Conservation (phyloP, 306 rosid genomes). For the Luffa acutangula region DNA sequence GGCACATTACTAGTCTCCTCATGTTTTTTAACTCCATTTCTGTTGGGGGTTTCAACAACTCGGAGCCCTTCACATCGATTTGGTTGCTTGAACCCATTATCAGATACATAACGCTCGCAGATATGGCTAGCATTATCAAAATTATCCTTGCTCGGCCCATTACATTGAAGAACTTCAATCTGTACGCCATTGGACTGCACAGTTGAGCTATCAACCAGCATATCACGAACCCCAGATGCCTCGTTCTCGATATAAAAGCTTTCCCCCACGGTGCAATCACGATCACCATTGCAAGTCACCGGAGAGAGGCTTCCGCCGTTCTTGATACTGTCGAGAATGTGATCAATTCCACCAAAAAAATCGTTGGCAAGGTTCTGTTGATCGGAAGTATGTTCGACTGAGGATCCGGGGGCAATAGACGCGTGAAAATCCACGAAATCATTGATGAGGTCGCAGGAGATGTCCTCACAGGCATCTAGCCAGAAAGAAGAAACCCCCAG, state of each 20-base stretch:
- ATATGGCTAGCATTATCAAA: slow-evolving; percentile 13
- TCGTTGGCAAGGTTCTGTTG: slow-evolving; percentile 46
- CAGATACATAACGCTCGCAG: slow-evolving; percentile 14
- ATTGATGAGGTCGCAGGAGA: slow-evolving; percentile 58
- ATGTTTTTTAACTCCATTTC: slow-evolving; percentile 21
- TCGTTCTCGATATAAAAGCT: slow-evolving; percentile 7
- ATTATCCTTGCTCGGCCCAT: slow-evolving; percentile 8
- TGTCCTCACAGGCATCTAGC: slow-evolving; percentile 89
- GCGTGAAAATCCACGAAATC: slow-evolving; percentile 46
- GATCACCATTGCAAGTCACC: slow-evolving; percentile 12
- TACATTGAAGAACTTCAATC: slow-evolving; percentile 13
- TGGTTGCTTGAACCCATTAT: slow-evolving; percentile 15
- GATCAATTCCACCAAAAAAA: slow-evolving; percentile 90
- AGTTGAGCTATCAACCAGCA: slow-evolving; percentile 14
- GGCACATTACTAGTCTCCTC: slow-evolving; percentile 16
- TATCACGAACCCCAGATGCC: slow-evolving; percentile 11
- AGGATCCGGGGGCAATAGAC: slow-evolving; percentile 22
- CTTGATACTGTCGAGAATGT: slow-evolving; percentile 69
- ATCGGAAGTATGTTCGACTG: slow-evolving; percentile 25
- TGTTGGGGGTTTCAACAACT: slow-evolving; percentile 9
- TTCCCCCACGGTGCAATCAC: slow-evolving; percentile 14
- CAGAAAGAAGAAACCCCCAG: slow-evolving; percentile 52
- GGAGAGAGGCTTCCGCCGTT: slow-evolving; percentile 56
- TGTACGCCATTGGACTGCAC: slow-evolving; percentile 1
- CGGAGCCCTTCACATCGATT: slow-evolving; percentile 26